Evolutionary conservation across 2,329 filamentous ascomycete genomes (phyloP), one percentile per base, ranked within the genome.

Genomic region (Ascochyta fabae): DNA sequence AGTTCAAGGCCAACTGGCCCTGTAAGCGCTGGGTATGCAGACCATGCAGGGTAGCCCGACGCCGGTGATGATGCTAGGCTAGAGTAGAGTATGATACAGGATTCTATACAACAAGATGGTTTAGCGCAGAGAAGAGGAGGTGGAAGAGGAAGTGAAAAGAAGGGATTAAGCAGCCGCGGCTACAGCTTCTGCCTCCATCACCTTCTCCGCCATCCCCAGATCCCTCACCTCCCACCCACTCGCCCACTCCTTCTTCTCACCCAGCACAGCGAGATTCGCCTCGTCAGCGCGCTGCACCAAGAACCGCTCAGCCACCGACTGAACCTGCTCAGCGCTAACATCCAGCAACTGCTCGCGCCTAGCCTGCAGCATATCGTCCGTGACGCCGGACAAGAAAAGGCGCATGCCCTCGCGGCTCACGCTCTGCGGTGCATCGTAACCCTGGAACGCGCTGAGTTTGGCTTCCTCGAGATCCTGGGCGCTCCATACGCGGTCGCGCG

Each of bases 391-490:
- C 69, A 96, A 80, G 77, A 99, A 99, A 49, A 88, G 83, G 39
- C 85, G 84, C 86, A 96, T 90, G 33, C 94, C 95, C 74, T 98
- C 94, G 46, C 90, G 83, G 72, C 90, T 95, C 22, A 98, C 92
- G 35, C 90, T 89, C 65, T 88, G 84, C 0, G 95, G 95, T 10
- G 94, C 94, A 75, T 99, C 95, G 9, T 97, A 85, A 33, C 85
- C 83, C 76, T 99, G 93, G 82, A 99, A 99, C 12, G 96, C 89
- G 26, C 90, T 92, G 35, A 99, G 86, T 79, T 99, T 99, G 60
- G 95, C 95, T 75, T 99, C 95, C 70, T 98, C 94, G 2, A 99
- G 81, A 71, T 99, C 93, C 34, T 88, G 86, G 23, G 89, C 86
- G 1, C 86, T 87, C 92, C 92, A 98, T 53, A 86, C 76, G 67